A percentile compares a stretch with the other conserved stretches of the same genome.
Evolutionary conservation across 2,329 filamentous ascomycete species (phyloP).

Genomic region (Xylariaceae sp.): DNA sequence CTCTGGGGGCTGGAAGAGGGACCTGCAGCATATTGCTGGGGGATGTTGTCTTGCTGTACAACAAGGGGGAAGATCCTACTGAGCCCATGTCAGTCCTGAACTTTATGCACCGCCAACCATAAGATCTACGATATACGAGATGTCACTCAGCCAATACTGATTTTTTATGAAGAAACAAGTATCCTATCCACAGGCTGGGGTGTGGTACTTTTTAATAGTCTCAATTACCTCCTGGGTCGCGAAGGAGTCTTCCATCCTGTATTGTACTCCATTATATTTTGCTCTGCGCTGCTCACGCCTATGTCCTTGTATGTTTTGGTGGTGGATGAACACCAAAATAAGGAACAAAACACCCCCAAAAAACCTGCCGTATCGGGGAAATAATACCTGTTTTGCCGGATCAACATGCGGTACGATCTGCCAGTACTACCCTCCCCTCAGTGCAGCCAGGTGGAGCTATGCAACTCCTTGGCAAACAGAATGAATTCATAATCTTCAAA

Average conservation of each 20-base stretch:
- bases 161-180: slow-evolving; percentile 1
- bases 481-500: too few relatives aligned
- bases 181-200: slow-evolving; percentile 11
- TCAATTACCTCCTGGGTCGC: neutral
- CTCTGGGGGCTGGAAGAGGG: too few relatives aligned
- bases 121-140: slow-evolving; percentile 11
- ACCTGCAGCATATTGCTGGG: too few relatives aligned
- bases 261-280: too few relatives aligned
- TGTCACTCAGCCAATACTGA: slow-evolving; percentile 2
- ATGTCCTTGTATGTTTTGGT: neutral
- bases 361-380: too few relatives aligned
- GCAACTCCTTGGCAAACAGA: too few relatives aligned
- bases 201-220: slow-evolving; percentile 1
- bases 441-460: neutral
- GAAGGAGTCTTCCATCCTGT: neutral
- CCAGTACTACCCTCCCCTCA: neutral
- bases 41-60: slow-evolving; percentile 21
- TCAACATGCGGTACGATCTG: neutral
- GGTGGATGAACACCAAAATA: neutral
- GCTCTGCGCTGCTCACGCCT: neutral
- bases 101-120: slow-evolving; percentile 9
- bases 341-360: too few relatives aligned
- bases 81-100: slow-evolving; percentile 19
- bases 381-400: too few relatives aligned
- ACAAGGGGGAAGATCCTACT: slow-evolving; percentile 24